phyloP scores from a whole-genome alignment of 768 basidiomycete species.

The Podaxis pistillaris region DNA sequence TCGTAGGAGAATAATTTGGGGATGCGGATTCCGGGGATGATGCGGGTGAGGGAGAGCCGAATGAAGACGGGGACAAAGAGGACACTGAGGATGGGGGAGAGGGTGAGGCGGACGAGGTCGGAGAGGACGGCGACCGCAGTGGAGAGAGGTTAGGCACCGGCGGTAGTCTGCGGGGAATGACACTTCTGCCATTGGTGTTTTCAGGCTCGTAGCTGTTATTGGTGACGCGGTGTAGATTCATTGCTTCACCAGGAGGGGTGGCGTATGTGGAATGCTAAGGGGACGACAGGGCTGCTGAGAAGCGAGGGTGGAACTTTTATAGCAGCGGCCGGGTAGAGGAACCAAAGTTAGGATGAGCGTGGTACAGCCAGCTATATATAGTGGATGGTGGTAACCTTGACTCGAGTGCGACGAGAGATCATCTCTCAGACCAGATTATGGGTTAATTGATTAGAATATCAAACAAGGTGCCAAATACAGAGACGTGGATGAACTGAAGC shows the following conservation, averaged over 20 bases:
- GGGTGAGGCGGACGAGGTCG: background rate
- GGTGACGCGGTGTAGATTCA: background rate
- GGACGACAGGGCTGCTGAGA: background rate
- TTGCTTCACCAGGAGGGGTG: background rate
- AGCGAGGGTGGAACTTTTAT: background rate
- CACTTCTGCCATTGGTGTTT: constrained; percentile 2
- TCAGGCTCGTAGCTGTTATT: background rate
- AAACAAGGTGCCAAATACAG: background rate
- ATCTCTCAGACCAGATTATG: background rate
- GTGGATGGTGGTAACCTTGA: constrained; percentile 1
- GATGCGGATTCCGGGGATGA: constrained; percentile 4
- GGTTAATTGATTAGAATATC: constrained; percentile 19
- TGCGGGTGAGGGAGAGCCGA: constrained; percentile 1
- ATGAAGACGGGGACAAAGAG: constrained; percentile 4
- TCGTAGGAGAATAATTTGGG: background rate
- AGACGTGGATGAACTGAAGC: background rate
- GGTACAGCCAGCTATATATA: constrained; percentile 3
- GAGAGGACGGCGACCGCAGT: background rate
- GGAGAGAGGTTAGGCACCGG: constrained; percentile 6
- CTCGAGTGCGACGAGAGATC: background rate
- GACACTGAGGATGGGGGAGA: constrained; percentile 1
- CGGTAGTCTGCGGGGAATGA: constrained; percentile 5
- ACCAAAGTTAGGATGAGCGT: constrained; percentile 1
- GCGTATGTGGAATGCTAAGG: background rate
- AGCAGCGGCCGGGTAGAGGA: background rate